Evolutionary conservation across 495 filamentous ascomycete species (phyloP), one percentile per base, ranked within the genome.

Genomic region (Venustampulla echinocandica): DNA sequence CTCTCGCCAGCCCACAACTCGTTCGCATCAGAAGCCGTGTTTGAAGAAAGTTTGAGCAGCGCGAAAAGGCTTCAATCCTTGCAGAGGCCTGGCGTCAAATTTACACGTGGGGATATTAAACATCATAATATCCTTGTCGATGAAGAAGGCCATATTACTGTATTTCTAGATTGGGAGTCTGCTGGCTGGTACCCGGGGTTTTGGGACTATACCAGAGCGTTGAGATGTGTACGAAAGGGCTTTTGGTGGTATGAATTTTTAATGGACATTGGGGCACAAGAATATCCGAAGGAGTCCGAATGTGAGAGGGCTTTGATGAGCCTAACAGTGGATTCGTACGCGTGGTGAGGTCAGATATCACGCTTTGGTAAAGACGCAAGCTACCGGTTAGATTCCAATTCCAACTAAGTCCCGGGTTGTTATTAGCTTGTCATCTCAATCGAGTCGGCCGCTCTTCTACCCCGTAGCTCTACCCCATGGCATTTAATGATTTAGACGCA

Each of bases 161-260:
- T 57, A 10, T 48, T 76, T 27, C 39, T 74, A 0, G 68, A 71
- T 46, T 71, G 69, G 70, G 69, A 74, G 56, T 52, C 13, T 19
- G 61, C 67, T 21, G 69, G 69, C 1, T 73, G 69, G 69, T 71
- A 66, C 55, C 66, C 71, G 1, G 67, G 68, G 2, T 71, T 71
- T 47, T 74, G 68, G 70, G 71, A 74, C 54, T 72, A 67, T 57
- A 66, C 66, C 22, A 64, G 5, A 20, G 41, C 41, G 19, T 6
- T 44, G 41, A 7, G 41, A 44, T 44, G 27, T 32, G 1, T 44
- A 25, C 41, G 23, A 28, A 28, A 44, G 17, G 24, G 32, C 41
- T 44, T 44, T 44, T 44, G 41, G 24, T 44, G 41, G 41, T 44
- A 30, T 32, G 24, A 44, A 17, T 44, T 44, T 44, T 32, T 44